A percentile compares a stretch with the other conserved stretches of the same genome.
phyloP scores from a whole-genome alignment of 2,329 filamentous ascomycete species.

The Sordariomycetes sp. region DNA sequence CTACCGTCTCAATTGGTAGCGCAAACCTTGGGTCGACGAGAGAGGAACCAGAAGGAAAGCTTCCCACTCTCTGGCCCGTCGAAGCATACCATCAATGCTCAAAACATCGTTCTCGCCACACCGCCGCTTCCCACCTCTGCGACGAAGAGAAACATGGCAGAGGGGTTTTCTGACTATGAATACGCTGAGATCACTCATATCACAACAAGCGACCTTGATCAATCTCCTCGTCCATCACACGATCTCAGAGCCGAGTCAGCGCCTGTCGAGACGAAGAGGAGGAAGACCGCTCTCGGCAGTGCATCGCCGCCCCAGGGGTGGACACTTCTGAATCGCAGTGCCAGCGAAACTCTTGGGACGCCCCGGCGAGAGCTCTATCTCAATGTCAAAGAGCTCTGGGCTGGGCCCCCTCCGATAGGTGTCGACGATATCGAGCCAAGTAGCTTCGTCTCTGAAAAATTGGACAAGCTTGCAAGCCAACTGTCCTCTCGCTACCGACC shows the following conservation, averaged over 20 bases:
- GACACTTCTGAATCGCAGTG: slow-evolving; percentile 13
- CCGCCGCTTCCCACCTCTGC: too few relatives aligned
- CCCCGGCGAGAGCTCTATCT: too few relatives aligned
- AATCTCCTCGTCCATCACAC: slow-evolving; percentile 7
- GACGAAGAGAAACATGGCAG: too few relatives aligned
- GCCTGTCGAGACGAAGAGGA: slow-evolving; percentile 18
- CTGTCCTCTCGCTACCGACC: slow-evolving; percentile 46
- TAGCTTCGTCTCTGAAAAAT: slow-evolving; percentile 47
- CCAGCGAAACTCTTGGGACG: too few relatives aligned
- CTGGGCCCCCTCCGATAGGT: slow-evolving; percentile 44
- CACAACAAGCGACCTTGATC: slow-evolving; percentile 17
- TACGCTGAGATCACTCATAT: too few relatives aligned
- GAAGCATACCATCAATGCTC: too few relatives aligned
- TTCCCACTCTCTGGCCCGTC: too few relatives aligned
- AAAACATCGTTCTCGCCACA: too few relatives aligned
- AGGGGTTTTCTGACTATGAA: too few relatives aligned
- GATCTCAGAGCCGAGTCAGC: slow-evolving; percentile 18
- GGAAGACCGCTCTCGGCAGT: slow-evolving; percentile 8
- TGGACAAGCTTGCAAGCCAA: slow-evolving; percentile 41
- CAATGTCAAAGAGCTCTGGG: slow-evolving; percentile 45
- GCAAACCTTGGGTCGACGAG: too few relatives aligned
- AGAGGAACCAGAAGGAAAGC: too few relatives aligned
- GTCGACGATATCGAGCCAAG: slow-evolving; percentile 30
- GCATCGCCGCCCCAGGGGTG: slow-evolving; percentile 3
- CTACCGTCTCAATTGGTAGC: too few relatives aligned